Evolutionary conservation across 371 early-diverging fungal genomes (phyloP).

Genomic region (Homolaphlyctis polyrhiza): DNA sequence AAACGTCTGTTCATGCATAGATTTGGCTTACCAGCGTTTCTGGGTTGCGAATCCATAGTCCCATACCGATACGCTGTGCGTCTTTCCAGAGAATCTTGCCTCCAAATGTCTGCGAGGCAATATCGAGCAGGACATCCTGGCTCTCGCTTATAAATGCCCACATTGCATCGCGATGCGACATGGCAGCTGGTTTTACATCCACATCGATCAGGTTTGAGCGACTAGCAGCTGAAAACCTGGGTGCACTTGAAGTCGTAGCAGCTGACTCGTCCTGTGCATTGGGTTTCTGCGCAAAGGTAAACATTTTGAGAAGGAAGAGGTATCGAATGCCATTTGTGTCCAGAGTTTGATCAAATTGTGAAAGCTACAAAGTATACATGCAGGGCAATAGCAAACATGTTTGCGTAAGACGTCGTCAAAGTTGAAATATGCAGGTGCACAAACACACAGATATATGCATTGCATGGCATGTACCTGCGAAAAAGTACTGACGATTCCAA

Average conservation of each 20-base stretch:
- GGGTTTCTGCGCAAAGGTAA: no score
- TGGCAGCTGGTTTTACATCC: no score
- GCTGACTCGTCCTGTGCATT: no score
- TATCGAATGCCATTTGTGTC: slow-evolving; percentile 88
- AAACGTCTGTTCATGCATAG: no score
- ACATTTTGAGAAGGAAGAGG: slow-evolving; percentile 64
- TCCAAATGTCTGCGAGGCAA: slow-evolving; percentile 50
- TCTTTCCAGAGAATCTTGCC: slow-evolving; percentile 74
- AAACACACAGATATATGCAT: no score
- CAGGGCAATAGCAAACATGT: not conserved
- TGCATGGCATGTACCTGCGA: slow-evolving; percentile 51
- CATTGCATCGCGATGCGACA: slow-evolving; percentile 60
- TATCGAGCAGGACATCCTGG: slow-evolving; percentile 76
- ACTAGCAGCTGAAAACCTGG: not conserved
- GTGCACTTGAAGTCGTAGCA: not conserved
- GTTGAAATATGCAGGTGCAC: no score
- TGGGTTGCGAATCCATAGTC: slow-evolving; percentile 76
- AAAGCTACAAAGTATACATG: not conserved
- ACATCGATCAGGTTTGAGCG: not conserved
- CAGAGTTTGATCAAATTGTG: slow-evolving; percentile 47
- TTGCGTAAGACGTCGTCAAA: no score
- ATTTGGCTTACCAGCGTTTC: slow-evolving; percentile 63
- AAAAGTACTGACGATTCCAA: slow-evolving; percentile 59
- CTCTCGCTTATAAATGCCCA: slow-evolving; percentile 91
- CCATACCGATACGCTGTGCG: slow-evolving; percentile 74